Conservation (phyloP, 768 basidiomycete species). For the Termitomyces sp. region DNA sequence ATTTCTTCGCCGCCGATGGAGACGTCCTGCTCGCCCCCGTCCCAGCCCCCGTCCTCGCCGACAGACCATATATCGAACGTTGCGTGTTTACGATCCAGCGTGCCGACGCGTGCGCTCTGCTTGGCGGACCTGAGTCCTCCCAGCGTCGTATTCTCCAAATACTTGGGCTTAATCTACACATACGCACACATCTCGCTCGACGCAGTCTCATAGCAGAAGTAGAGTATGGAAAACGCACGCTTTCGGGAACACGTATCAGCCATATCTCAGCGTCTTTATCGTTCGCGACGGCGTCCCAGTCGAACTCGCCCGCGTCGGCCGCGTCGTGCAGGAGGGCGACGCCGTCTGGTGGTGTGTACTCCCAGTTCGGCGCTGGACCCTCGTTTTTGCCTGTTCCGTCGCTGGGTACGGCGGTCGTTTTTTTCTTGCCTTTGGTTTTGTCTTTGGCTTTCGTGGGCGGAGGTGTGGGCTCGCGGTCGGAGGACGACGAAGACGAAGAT, state of each 20-base stretch:
- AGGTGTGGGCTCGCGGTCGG: conserved; percentile 5
- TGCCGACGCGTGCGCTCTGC: conserved; percentile 38
- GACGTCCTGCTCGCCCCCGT: conserved; percentile 20
- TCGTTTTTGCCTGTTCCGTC: conserved; percentile 40
- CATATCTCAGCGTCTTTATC: conserved; percentile 63
- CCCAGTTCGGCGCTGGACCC: conserved; percentile 51
- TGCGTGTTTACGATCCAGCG: conserved; percentile 46
- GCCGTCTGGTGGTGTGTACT: conserved; percentile 54
- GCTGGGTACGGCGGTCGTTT: not conserved
- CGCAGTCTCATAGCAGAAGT: not conserved
- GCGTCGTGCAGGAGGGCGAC: conserved; percentile 41
- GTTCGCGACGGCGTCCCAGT: conserved; percentile 59
- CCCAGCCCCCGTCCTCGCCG: conserved; percentile 25
- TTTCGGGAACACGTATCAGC: conserved; percentile 64
- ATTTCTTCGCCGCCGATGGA: conserved; percentile 59
- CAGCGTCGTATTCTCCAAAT: conserved; percentile 50
- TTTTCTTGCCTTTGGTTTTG: conserved; percentile 8
- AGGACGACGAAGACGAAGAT: conserved; percentile 13
- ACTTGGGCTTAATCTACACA: conserved; percentile 57
- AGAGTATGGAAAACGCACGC: conserved; percentile 36
- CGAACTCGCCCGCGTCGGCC: conserved; percentile 50
- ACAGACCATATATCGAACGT: conserved; percentile 66
- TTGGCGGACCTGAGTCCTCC: too few relatives aligned
- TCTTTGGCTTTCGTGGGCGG: conserved; percentile 2
- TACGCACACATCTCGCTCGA: too few relatives aligned